These are phyloP conservation scores for Xylaria palmicola DNA, from an alignment of 495 filamentous ascomycete genomes.

Conservation along the genomic window DNA sequence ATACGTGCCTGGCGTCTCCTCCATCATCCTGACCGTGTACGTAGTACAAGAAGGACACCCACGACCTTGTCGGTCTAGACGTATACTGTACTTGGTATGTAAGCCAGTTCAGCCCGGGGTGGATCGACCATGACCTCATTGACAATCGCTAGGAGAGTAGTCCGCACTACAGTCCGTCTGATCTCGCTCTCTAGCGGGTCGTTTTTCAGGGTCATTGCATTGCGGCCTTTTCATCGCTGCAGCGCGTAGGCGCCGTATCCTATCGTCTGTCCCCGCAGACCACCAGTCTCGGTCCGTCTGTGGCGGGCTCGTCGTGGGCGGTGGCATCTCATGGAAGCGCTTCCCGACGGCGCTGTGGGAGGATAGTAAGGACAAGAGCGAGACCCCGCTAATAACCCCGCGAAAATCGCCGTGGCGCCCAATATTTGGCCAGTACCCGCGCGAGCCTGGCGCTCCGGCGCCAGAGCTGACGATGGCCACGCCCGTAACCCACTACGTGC, in stretches of 20 bases:
- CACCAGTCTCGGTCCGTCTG: slow-evolving; percentile 14
- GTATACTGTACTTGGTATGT: too few species aligned
- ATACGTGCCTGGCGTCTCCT: not conserved
- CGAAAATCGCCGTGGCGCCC: slow-evolving; percentile 34
- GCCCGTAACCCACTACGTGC: slow-evolving; percentile 5
- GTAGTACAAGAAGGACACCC: not conserved
- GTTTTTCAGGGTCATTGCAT: slow-evolving; percentile 17
- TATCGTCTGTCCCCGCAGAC: not conserved
- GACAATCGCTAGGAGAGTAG: slow-evolving; percentile 15
- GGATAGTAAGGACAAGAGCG: not conserved
- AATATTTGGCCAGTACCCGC: slow-evolving; percentile 19
- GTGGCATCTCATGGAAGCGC: slow-evolving; percentile 11
- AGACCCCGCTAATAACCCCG: slow-evolving; percentile 35
- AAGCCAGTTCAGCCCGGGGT: slow-evolving; percentile 23
- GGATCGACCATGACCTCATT: slow-evolving; percentile 31
- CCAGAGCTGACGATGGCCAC: slow-evolving; percentile 30
- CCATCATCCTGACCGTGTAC: not conserved
- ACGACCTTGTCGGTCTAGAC: too few species aligned
- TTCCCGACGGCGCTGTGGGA: not conserved
- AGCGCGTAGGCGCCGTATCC: not conserved
- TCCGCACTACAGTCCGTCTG: slow-evolving; percentile 18
- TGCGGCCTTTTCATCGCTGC: not conserved
- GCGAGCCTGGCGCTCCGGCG: slow-evolving; percentile 32
- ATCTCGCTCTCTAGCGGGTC: slow-evolving; percentile 18
- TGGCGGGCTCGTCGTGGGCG: slow-evolving; percentile 3